Conservation (phyloP, 2,329 filamentous ascomycete genomes). For the Ascochyta pisi region DNA sequence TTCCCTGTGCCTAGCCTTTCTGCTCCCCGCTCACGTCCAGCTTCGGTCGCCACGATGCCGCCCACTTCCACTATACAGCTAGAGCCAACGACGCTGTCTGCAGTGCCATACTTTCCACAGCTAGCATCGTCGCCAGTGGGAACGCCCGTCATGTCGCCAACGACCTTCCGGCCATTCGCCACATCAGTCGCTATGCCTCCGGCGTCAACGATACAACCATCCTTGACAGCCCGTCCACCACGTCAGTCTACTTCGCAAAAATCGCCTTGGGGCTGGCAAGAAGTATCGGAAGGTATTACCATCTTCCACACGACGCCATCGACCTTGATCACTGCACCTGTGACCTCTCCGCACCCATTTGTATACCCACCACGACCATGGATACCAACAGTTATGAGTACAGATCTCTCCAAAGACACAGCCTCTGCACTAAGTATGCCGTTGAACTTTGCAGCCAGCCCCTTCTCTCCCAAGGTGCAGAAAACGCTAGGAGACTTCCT, state of each 20-base stretch:
- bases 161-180: not conserved
- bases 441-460: not conserved
- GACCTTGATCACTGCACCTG: constrained; percentile 11
- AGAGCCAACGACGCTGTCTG: not conserved
- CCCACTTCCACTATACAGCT: not conserved
- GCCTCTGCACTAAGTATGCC: not conserved
- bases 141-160: not conserved
- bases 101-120: not conserved
- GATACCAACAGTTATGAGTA: not conserved
- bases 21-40: not conserved
- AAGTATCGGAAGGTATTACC: not conserved
- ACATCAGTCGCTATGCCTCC: not conserved
- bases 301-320: constrained; percentile 1
- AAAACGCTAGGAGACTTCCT: constrained; percentile 24
- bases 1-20: not conserved
- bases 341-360: constrained; percentile 13
- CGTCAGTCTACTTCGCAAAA: not conserved
- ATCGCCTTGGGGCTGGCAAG: constrained; percentile 1
- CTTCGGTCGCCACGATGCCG: not conserved
- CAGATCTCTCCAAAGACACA: not conserved
- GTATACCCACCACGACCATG: not conserved
- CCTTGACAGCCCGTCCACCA: not conserved
- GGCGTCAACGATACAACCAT: not conserved
- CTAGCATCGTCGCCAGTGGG: not conserved
- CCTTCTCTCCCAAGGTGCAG: not conserved